Percentiles rank a stretch among this genome's conserved stretches.
Evolutionary conservation across 2,329 filamentous ascomycete genomes (phyloP).

Genomic region (Blastomyces emzantsi): DNA sequence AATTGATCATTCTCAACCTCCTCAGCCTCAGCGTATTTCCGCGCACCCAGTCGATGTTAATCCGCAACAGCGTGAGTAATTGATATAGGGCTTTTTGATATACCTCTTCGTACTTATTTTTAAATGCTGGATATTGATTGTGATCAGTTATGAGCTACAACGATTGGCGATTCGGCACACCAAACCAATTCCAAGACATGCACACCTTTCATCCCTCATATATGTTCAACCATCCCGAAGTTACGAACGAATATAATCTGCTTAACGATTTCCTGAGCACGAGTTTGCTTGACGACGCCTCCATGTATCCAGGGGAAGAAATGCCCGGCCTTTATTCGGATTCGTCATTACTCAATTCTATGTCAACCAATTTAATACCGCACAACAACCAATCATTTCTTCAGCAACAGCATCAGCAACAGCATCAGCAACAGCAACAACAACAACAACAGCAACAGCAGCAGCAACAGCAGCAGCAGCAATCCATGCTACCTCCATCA

Average conservation of each 20-base stretch:
- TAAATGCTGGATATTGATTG: conserved; percentile 22
- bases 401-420: conserved; percentile 31
- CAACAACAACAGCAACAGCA: conserved; percentile 27
- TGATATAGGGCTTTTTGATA: not conserved
- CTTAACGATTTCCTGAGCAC: conserved; percentile 94
- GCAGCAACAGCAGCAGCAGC: conserved; percentile 25
- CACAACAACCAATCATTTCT: conserved; percentile 24
- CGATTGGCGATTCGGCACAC: conserved; percentile 63
- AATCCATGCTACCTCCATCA: conserved; percentile 21
- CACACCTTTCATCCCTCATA: conserved; percentile 88
- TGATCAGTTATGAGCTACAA: conserved; percentile 67
- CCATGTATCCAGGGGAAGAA: conserved; percentile 58
- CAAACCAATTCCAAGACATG: conserved; percentile 88
- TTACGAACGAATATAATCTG: conserved; percentile 92
- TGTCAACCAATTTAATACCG: conserved; percentile 18
- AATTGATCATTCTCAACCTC: conserved; percentile 49
- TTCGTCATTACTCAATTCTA: conserved; percentile 43
- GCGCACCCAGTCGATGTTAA: conserved; percentile 56
- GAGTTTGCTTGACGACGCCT: conserved; percentile 76
- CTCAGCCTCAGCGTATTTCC: conserved; percentile 55
- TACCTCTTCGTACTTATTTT: not conserved
- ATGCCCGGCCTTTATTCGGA: conserved; percentile 53
- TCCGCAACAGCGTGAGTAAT: conserved; percentile 63
- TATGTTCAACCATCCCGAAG: conserved; percentile 89
- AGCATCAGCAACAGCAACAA: conserved; percentile 30